Base-by-base conservation (phyloP, 2,329 filamentous ascomycete species). In the Ophiostoma angusticollis region DNA sequence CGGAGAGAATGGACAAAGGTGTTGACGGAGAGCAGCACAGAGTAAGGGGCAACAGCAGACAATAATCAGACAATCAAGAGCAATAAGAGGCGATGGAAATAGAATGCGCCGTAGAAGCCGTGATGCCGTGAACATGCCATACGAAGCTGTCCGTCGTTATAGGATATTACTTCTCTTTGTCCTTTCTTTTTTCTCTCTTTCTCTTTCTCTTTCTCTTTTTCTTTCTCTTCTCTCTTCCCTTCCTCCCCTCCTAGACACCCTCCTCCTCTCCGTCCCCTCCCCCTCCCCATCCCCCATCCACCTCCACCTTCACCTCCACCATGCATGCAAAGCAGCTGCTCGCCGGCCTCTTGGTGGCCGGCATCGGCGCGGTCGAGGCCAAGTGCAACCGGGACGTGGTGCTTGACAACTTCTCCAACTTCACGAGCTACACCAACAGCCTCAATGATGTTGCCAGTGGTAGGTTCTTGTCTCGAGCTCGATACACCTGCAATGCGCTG, bases 371-470 rank as follows among this genome's bases (percentile, higher is more conserved):
- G 30, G 18, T 18, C 37, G 28, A 31, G 25, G 42, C 43, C 21
- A 35, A 23, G 28, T 45, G 43, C 36, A 28, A 29, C 9, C 6
- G 29, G 6, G 43, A 45, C 31, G 22, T 45, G n/a, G 14, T 31
- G 37, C 42, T 45, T 27, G 43, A 45, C 40, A 35, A 42, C 43
- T 45, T 42, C 32, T 31, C 43, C 33, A 45, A 42, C 37, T 45
- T 42, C 29, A 33, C 36, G 27, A 41, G 31, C 18, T 25, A 25
- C 21, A 21, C 35, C 31, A 45, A 45, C 36, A 45, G 36, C 43
- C 29, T 40, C 34, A 45, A 42, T 34, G 27, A 37, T 9, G 28
- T 40, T 0, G 41, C 43, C 17, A 45, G 43, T 25, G 43, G 43
- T 42, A 40, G 5, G 39, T 37, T 11, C n/a, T n/a, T n/a, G n/a